phyloP scores from a whole-genome alignment of 352 stramenopile species.

The Phytophthora hybrid region DNA sequence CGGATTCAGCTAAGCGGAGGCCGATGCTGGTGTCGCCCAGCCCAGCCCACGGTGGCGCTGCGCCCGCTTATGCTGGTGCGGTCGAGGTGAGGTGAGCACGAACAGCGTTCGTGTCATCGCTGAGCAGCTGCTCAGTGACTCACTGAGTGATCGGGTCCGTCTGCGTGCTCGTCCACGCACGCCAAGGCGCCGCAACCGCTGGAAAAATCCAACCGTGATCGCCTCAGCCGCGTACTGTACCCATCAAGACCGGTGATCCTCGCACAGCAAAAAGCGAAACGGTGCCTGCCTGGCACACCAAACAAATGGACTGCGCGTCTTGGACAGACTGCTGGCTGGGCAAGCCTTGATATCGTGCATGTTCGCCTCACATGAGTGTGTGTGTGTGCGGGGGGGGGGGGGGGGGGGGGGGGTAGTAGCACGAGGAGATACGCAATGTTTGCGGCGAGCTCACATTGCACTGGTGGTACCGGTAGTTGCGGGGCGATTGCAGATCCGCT shows the following conservation, averaged over 20 bases:
- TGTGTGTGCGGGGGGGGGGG: too few species aligned
- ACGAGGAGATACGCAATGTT: not conserved
- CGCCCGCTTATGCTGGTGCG: not conserved
- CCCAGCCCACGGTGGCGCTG: too few species aligned
- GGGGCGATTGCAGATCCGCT: not conserved
- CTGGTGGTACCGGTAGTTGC: too few species aligned
- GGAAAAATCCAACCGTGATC: slow-evolving; percentile 27
- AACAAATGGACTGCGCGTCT: not conserved
- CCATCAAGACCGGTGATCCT: slow-evolving; percentile 1
- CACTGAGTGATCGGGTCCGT: not conserved
- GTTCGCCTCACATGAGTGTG: too few species aligned
- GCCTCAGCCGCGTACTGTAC: too few species aligned
- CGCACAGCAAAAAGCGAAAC: slow-evolving; percentile 25
- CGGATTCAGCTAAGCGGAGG: too few species aligned
- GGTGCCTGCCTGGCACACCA: not conserved
- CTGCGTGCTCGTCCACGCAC: slow-evolving; percentile 7
- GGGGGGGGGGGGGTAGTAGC: not conserved
- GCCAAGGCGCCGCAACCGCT: slow-evolving; percentile 7
- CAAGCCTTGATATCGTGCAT: too few species aligned
- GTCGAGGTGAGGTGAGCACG: slow-evolving; percentile 14
- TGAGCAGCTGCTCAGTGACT: too few species aligned
- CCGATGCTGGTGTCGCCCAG: too few species aligned
- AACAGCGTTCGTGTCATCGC: too few species aligned
- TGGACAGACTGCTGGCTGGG: too few species aligned
- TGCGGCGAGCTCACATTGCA: not conserved